phyloP scores from a whole-genome alignment of 805 yeast species.

The Danielozyma ontarioensis region DNA sequence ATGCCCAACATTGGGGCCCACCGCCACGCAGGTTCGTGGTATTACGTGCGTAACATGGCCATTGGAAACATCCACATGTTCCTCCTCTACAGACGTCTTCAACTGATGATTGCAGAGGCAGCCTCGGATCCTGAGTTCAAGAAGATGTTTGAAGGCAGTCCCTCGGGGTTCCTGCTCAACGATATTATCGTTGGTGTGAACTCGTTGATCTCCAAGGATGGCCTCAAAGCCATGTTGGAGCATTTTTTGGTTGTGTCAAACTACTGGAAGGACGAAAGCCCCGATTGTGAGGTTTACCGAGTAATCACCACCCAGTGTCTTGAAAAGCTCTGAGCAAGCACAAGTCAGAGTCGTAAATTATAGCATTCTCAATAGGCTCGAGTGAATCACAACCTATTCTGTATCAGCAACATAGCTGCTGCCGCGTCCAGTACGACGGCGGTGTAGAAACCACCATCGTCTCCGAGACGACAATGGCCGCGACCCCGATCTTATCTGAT shows the following conservation, averaged over 20 bases:
- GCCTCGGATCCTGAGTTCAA: constrained; percentile 7
- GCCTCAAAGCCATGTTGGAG: constrained; percentile 15
- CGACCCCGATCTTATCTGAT: too few relatives aligned
- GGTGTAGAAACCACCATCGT: too few relatives aligned
- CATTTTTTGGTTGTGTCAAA: constrained; percentile 24
- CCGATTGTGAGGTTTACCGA: constrained; percentile 26
- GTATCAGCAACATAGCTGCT: too few relatives aligned
- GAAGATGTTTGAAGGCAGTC: not conserved
- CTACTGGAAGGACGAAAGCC: constrained; percentile 32
- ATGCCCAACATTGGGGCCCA: constrained; percentile 32
- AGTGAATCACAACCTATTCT: too few relatives aligned
- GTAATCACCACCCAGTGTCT: constrained; percentile 20
- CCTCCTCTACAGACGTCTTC: constrained; percentile 24
- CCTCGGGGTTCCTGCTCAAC: constrained; percentile 1
- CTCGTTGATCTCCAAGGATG: constrained; percentile 7
- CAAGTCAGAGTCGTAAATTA: too few relatives aligned
- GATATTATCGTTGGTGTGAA: constrained; percentile 8
- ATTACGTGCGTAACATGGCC: constrained; percentile 27
- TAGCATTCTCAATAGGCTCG: too few relatives aligned
- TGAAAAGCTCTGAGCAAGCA: constrained; percentile 6
- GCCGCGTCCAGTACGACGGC: too few relatives aligned
- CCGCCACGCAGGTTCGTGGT: constrained; percentile 40
- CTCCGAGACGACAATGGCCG: too few relatives aligned
- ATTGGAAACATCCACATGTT: constrained; percentile 26
- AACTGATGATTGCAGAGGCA: constrained; percentile 14